Conservation (phyloP, 2,329 filamentous ascomycete species). For the Colletotrichum caudatum region DNA sequence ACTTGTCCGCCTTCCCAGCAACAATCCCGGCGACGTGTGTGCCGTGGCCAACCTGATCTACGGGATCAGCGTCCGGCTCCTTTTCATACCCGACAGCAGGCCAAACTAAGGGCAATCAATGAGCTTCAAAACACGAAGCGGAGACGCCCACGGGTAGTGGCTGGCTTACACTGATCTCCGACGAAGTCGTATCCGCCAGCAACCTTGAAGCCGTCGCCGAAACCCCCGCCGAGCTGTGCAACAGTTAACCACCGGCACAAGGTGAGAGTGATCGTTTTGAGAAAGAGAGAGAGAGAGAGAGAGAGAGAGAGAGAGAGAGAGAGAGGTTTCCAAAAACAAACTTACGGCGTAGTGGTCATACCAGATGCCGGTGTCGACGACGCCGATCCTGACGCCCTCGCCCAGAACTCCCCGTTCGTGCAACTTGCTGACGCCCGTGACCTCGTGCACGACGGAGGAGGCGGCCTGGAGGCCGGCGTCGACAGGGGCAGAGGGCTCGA, state of each 20-base stretch:
- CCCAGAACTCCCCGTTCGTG: conserved; percentile 54
- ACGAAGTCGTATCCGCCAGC: conserved; percentile 45
- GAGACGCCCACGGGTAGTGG: background rate
- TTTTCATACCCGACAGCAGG: conserved; percentile 40
- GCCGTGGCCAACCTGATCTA: conserved; percentile 46
- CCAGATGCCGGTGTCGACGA: conserved; percentile 56
- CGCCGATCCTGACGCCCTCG: conserved; percentile 53
- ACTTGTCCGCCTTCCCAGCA: conserved; percentile 45
- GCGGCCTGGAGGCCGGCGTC: background rate
- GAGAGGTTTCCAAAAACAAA: background rate
- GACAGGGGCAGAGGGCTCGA: conserved; percentile 15
- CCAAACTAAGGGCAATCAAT: conserved; percentile 4
- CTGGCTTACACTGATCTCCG: conserved; percentile 42
- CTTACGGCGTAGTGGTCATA: conserved; percentile 54
- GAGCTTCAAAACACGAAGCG: background rate
- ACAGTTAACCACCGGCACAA: background rate
- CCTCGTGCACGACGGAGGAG: conserved; percentile 47
- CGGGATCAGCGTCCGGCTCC: conserved; percentile 50
- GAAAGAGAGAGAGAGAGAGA: background rate
- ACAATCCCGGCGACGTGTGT: conserved; percentile 51
- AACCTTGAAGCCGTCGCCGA: conserved; percentile 43
- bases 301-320: background rate
- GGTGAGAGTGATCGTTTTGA: too few relatives aligned
- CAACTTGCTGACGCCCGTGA: conserved; percentile 55
- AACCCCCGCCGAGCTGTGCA: conserved; percentile 33